Evolutionary conservation across 2,329 filamentous ascomycete species (phyloP).

Genomic region (Monilinia fructigena): DNA sequence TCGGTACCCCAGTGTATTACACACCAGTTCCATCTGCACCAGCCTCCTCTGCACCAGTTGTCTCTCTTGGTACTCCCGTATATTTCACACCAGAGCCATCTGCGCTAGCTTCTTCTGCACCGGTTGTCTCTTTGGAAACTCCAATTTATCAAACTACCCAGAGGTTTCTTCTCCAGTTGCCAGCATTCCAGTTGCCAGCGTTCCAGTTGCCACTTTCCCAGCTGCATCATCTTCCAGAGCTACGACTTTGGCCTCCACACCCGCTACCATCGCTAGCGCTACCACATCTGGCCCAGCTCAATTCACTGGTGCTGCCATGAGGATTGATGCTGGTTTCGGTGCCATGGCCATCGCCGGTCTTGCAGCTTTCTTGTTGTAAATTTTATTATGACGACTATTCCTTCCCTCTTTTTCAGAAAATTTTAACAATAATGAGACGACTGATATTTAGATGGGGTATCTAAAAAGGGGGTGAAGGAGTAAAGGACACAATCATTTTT

Average conservation of each 20-base stretch:
- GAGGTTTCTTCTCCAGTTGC: too few species aligned
- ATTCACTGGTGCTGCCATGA: constrained; percentile 29
- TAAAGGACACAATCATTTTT: constrained; percentile 32
- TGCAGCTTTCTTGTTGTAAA: constrained; percentile 34
- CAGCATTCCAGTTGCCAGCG: constrained; percentile 4
- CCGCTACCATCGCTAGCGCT: constrained; percentile 13
- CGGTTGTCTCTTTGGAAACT: not conserved
- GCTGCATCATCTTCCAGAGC: not conserved
- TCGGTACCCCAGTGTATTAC: constrained; percentile 13
- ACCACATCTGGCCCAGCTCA: constrained; percentile 25
- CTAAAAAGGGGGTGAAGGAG: constrained; percentile 24
- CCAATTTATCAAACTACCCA: not conserved
- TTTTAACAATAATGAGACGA: constrained; percentile 25
- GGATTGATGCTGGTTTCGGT: constrained; percentile 31
- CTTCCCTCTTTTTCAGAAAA: constrained; percentile 19
- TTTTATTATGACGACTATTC: constrained; percentile 18
- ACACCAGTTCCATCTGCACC: constrained; percentile 4
- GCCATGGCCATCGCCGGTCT: constrained; percentile 33
- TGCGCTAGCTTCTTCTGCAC: not conserved
- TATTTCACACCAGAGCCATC: not conserved
- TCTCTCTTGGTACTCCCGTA: not conserved
- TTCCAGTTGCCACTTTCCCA: constrained; percentile 16
- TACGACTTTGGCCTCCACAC: constrained; percentile 13
- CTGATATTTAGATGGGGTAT: constrained; percentile 23
- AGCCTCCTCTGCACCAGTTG: not conserved